Evolutionary conservation across 257 asterid genomes (phyloP).

Genomic region (Solanum bulbocastanum): DNA sequence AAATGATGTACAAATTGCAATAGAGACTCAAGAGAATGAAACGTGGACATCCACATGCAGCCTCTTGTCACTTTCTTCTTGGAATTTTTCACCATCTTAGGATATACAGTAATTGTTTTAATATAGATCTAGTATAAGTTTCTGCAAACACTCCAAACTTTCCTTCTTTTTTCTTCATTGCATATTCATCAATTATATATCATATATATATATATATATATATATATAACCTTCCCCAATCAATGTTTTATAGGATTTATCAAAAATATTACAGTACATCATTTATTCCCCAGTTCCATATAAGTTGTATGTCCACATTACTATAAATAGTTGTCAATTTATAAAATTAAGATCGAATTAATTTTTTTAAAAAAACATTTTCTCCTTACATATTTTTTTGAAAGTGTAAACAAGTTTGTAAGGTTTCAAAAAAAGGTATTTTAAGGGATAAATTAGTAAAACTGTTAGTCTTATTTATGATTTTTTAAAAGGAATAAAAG

Average conservation of each 20-base stretch:
- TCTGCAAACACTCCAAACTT: slow-evolving; percentile 18
- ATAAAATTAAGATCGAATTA: not conserved
- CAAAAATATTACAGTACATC: not conserved
- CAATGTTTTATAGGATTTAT: not conserved
- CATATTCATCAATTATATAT: not conserved
- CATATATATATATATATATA: not conserved
- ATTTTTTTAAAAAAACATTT: not conserved
- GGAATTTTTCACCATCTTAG: slow-evolving; percentile 15
- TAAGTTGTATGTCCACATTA: not conserved
- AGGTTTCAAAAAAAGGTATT: not conserved
- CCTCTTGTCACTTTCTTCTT: slow-evolving; percentile 31
- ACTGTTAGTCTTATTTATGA: too few species aligned
- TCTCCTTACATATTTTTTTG: not conserved
- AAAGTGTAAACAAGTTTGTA: not conserved
- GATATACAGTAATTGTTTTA: not conserved
- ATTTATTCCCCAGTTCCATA: not conserved
- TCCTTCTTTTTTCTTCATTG: slow-evolving; percentile 9
- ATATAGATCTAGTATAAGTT: slow-evolving; percentile 3
- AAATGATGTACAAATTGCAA: not conserved
- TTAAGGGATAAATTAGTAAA: not conserved
- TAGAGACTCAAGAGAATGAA: slow-evolving; percentile 1
- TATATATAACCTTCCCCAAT: not conserved
- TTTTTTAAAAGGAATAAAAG: too few species aligned
- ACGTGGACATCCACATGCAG: slow-evolving; percentile 48
- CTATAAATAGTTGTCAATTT: not conserved